Conservation (phyloP, 495 filamentous ascomycete species). For the Symbiotaphrina buchneri region DNA sequence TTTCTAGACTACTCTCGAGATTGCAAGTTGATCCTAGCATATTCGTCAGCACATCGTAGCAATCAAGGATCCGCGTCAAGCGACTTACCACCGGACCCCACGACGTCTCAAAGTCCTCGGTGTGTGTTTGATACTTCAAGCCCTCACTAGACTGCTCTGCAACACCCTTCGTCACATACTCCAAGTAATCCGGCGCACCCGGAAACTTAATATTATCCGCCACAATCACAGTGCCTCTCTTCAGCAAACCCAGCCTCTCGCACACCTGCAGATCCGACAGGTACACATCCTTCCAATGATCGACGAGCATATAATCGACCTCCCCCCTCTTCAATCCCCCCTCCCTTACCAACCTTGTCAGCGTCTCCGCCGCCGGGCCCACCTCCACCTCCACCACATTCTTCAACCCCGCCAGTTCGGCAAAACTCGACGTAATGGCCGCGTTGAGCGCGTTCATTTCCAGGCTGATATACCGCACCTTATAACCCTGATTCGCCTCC, state of each 20-base stretch:
- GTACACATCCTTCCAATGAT: slow-evolving; percentile 55
- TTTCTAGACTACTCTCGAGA: too few species aligned
- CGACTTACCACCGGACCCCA: too few species aligned
- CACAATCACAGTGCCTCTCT: slow-evolving; percentile 33
- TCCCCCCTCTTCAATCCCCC: slow-evolving; percentile 27
- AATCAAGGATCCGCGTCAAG: too few species aligned
- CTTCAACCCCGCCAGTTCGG: slow-evolving; percentile 43
- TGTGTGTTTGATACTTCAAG: slow-evolving; percentile 6
- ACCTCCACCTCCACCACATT: slow-evolving; percentile 43
- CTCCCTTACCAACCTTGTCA: slow-evolving; percentile 26
- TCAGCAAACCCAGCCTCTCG: slow-evolving; percentile 40
- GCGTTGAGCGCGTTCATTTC: slow-evolving; percentile 47
- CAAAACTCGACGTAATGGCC: slow-evolving; percentile 32
- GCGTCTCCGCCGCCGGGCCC: slow-evolving; percentile 34
- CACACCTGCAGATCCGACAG: slow-evolving; percentile 47
- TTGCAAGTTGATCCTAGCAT: too few species aligned
- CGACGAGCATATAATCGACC: slow-evolving; percentile 50
- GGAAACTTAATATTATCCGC: slow-evolving; percentile 62
- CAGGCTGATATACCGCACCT: slow-evolving; percentile 47
- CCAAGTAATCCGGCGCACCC: slow-evolving; percentile 51
- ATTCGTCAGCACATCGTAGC: too few species aligned
- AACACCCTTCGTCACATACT: slow-evolving; percentile 34
- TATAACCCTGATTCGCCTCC: too few species aligned
- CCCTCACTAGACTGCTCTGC: slow-evolving; percentile 19
- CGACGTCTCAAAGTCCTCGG: too few species aligned